Evolutionary conservation across 1,284 basidiomycete species (phyloP).

Genomic region (Paramarasmius palmivorus): DNA sequence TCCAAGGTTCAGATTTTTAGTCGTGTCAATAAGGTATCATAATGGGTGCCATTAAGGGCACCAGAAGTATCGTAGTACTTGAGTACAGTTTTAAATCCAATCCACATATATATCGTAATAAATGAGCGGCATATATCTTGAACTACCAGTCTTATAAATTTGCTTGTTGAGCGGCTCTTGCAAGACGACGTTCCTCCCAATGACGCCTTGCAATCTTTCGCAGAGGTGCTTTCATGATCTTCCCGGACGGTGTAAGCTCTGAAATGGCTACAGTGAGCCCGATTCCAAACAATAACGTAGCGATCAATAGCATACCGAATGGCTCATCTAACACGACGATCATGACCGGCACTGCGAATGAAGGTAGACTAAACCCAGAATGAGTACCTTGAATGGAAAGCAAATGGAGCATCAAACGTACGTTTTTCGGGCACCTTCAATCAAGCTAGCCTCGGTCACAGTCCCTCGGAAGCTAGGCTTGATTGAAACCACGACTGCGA

Average conservation of each 20-base stretch:
- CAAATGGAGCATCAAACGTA: slow-evolving; percentile 22
- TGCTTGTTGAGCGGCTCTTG: too few species aligned
- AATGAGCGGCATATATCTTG: background rate
- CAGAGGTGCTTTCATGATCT: slow-evolving; percentile 56
- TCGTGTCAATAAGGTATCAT: too few species aligned
- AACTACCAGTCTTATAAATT: background rate
- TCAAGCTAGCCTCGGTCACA: slow-evolving; percentile 49
- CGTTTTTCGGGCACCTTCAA: slow-evolving; percentile 42
- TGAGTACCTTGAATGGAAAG: slow-evolving; percentile 4
- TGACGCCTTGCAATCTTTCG: slow-evolving; percentile 44
- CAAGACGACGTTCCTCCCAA: slow-evolving; percentile 40
- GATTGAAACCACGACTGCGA: slow-evolving; percentile 58
- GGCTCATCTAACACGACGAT: slow-evolving; percentile 46
- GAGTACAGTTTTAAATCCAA: too few species aligned
- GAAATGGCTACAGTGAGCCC: background rate
- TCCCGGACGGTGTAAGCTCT: slow-evolving; percentile 46
- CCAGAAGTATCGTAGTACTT: too few species aligned
- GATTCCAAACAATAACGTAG: background rate
- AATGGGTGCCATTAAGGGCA: too few species aligned
- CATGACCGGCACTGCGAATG: slow-evolving; percentile 61
- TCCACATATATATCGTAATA: background rate
- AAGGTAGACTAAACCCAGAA: slow-evolving; percentile 40
- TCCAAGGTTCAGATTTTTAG: too few species aligned
- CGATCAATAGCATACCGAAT: slow-evolving; percentile 33
- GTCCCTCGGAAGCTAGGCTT: slow-evolving; percentile 43